phyloP scores from a whole-genome alignment of 2,329 filamentous ascomycete species.

The Dryadomyces quercus-mongolicae region DNA sequence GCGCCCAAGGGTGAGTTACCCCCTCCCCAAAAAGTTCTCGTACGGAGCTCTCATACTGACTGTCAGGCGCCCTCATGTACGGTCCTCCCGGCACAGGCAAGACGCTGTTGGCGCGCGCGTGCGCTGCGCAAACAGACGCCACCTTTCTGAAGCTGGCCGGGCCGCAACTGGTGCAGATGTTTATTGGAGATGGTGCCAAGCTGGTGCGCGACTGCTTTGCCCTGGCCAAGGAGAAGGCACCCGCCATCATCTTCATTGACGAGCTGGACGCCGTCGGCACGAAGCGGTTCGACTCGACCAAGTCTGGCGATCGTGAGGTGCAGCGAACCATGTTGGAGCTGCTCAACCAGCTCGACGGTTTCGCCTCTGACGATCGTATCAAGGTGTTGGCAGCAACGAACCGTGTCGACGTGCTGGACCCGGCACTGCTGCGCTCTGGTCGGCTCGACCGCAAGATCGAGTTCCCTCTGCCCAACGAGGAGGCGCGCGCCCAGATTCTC shows the following conservation, averaged over 20 bases:
- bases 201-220: constrained; percentile 96
- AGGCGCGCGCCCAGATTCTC: constrained; percentile 91
- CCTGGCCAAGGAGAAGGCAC: constrained; percentile 95
- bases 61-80: constrained; percentile 88
- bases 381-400: constrained; percentile 94
- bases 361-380: constrained; percentile 91
- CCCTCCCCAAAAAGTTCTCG: too few relatives aligned
- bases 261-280: constrained; percentile 97
- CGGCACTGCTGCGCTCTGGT: constrained; percentile 79
- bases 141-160: constrained; percentile 98
- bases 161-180: constrained; percentile 98
- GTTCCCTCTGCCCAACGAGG: constrained; percentile 95
- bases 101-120: constrained; percentile 85
- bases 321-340: constrained; percentile 98
- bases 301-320: constrained; percentile 94
- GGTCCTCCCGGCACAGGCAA: constrained; percentile 85
- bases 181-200: constrained; percentile 97
- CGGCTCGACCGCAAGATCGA: constrained; percentile 96
- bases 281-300: constrained; percentile 97
- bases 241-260: constrained; percentile 98
- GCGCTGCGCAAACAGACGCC: constrained; percentile 93
- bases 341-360: constrained; percentile 95
- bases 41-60: constrained; percentile 3
- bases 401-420: constrained; percentile 86
- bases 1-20: constrained; percentile 72